Percentiles rank a stretch among this genome's conserved stretches.
These are phyloP conservation scores for Russula ochroleuca DNA, from an alignment of 768 basidiomycete species.

Conservation along the genomic window DNA sequence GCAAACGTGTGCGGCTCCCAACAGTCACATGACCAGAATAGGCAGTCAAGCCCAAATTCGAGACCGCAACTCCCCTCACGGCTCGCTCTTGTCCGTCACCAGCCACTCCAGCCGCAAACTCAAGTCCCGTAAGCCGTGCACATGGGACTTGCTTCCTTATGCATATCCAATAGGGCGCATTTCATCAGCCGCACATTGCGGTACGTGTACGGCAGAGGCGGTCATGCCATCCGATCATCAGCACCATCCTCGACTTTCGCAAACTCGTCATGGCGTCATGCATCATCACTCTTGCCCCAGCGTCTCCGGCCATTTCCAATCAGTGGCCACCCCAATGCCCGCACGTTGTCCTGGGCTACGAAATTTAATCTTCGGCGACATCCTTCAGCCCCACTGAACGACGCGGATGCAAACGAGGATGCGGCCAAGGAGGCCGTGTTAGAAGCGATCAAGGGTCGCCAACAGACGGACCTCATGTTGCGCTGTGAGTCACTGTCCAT, in stretches of 20 bases:
- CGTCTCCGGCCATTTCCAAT: constrained; percentile 14
- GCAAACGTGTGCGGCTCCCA: background rate
- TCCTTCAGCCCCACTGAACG: constrained; percentile 25
- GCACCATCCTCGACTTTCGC: constrained; percentile 1
- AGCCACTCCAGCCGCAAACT: background rate
- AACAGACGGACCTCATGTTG: constrained; percentile 85
- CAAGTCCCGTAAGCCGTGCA: constrained; percentile 35
- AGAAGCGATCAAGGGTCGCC: constrained; percentile 81
- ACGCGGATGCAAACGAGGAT: constrained; percentile 53
- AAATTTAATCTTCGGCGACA: constrained; percentile 29
- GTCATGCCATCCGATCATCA: constrained; percentile 17
- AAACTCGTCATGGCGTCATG: constrained; percentile 20
- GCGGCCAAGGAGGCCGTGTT: constrained; percentile 66
- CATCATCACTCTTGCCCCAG: constrained; percentile 1
- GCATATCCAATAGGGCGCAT: constrained; percentile 36
- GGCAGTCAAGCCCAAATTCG: background rate
- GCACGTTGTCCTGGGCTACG: constrained; percentile 33
- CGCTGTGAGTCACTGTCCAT: constrained; percentile 61
- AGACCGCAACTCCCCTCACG: background rate
- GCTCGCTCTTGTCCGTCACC: background rate
- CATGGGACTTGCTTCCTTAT: constrained; percentile 29
- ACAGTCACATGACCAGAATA: constrained; percentile 20
- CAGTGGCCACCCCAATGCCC: constrained; percentile 4
- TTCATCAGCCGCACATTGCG: constrained; percentile 12
- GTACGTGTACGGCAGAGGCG: constrained; percentile 7